A percentile compares a stretch with the other conserved stretches of the same genome.
Evolutionary conservation across 75 land plant genomes (phyloP).

Genomic region (Pinus albicaulis): DNA sequence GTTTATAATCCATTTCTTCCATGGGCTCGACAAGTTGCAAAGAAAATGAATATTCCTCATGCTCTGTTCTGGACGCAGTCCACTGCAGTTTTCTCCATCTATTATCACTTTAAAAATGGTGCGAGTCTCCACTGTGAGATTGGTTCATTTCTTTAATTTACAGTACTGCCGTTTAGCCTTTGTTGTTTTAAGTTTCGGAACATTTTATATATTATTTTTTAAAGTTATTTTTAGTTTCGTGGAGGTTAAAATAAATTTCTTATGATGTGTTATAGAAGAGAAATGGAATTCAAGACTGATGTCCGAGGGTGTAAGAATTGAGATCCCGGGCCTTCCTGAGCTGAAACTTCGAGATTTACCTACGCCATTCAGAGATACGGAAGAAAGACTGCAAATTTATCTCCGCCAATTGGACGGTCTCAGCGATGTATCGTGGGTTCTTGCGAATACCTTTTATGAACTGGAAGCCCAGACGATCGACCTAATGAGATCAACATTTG

Average conservation of each 20-base stretch:
- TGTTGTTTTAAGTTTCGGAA: background rate
- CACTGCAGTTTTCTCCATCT: conserved; percentile 4
- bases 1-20: conserved; percentile 7
- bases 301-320: background rate
- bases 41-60: conserved; percentile 4
- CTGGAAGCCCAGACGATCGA: background rate
- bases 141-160: background rate
- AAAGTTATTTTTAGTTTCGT: too few relatives aligned
- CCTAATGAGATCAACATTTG: background rate
- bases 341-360: background rate
- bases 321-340: background rate
- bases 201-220: too few relatives aligned
- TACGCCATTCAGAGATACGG: background rate
- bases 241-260: too few relatives aligned
- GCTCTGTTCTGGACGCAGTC: conserved; percentile 13
- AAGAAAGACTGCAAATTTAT: background rate
- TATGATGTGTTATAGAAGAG: background rate
- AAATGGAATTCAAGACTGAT: background rate
- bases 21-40: conserved; percentile 10
- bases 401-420: background rate
- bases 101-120: conserved; percentile 2
- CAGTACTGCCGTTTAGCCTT: background rate
- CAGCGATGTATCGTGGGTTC: background rate
- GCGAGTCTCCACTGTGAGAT: background rate
- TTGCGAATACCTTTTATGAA: background rate